These are phyloP conservation scores for Castanopsis chinensis DNA, from an alignment of 306 rosid genomes.

Conservation along the genomic window DNA sequence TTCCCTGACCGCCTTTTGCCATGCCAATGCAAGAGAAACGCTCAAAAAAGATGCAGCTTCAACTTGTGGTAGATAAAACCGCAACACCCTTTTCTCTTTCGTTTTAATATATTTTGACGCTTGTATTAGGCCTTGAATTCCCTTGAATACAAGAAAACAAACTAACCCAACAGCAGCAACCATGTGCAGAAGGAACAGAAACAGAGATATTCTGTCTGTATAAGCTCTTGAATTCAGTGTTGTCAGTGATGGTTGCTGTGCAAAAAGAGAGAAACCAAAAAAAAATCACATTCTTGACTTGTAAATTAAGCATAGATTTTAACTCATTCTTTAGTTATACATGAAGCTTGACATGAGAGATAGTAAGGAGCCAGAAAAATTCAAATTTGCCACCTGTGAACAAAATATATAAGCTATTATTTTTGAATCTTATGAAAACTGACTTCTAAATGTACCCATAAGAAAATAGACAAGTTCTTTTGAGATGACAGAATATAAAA, in stretches of 20 bases:
- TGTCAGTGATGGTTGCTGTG: conserved; percentile 40
- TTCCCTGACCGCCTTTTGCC: too few species aligned
- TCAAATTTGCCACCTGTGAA: not conserved
- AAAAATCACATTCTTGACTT: not conserved
- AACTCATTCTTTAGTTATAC: not conserved
- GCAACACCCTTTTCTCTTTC: too few species aligned
- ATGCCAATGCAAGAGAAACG: too few species aligned
- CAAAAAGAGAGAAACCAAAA: conserved; percentile 20
- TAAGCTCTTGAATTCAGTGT: conserved; percentile 70
- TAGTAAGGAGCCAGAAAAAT: not conserved
- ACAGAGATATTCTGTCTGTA: conserved; percentile 72
- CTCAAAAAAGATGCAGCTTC: too few species aligned
- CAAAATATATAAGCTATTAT: not conserved
- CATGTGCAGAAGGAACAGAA: conserved; percentile 68
- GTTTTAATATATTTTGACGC: too few species aligned
- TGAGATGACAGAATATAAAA: not conserved
- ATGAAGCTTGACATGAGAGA: not conserved
- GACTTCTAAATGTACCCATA: not conserved
- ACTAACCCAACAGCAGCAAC: conserved; percentile 57
- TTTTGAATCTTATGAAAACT: not conserved
- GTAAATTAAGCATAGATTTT: not conserved
- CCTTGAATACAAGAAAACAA: conserved; percentile 74
- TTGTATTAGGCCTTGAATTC: conserved; percentile 64
- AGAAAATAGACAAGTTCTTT: not conserved
- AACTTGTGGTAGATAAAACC: too few species aligned